Evolutionary conservation across 2,329 filamentous ascomycete species (phyloP).

Genomic region (Pezicula carpinea): DNA sequence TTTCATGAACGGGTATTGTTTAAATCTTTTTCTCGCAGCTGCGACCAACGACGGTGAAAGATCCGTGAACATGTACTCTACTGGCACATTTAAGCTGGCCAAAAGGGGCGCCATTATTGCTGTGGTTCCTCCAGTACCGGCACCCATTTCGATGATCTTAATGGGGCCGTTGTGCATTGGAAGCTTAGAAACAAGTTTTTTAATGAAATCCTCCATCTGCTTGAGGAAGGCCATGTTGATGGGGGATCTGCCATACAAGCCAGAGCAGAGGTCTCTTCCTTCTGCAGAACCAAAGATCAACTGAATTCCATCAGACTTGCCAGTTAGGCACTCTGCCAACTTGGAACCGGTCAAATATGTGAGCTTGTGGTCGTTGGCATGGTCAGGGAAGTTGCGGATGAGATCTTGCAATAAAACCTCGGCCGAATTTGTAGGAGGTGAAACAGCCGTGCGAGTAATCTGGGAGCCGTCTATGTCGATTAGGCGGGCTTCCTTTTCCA

Average conservation of each 20-base stretch:
- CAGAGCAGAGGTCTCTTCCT: conserved; percentile 16
- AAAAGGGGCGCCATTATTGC: conserved; percentile 27
- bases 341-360: conserved; percentile 9
- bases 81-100: conserved; percentile 11
- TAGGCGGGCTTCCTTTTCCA: conserved; percentile 21
- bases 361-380: conserved; percentile 19
- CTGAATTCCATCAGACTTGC: conserved; percentile 17
- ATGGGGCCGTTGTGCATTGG: conserved; percentile 13
- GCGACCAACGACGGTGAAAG: conserved; percentile 29
- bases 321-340: conserved; percentile 15
- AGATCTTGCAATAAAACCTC: conserved; percentile 22
- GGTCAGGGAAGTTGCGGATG: conserved; percentile 26
- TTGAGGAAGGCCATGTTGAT: conserved; percentile 7
- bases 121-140: conserved; percentile 40
- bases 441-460: conserved; percentile 15
- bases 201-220: conserved; percentile 11
- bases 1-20: conserved; percentile 19
- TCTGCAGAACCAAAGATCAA: conserved; percentile 19
- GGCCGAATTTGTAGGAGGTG: conserved; percentile 3
- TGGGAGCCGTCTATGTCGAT: conserved; percentile 10
- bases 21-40: conserved; percentile 15
- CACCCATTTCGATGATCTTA: conserved; percentile 39
- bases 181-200: not conserved
- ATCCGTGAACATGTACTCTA: conserved; percentile 41
- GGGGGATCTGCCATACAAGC: conserved; percentile 20